Base-by-base conservation (phyloP, 495 filamentous ascomycete species). In the Annulohypoxylon maeteangense region DNA sequence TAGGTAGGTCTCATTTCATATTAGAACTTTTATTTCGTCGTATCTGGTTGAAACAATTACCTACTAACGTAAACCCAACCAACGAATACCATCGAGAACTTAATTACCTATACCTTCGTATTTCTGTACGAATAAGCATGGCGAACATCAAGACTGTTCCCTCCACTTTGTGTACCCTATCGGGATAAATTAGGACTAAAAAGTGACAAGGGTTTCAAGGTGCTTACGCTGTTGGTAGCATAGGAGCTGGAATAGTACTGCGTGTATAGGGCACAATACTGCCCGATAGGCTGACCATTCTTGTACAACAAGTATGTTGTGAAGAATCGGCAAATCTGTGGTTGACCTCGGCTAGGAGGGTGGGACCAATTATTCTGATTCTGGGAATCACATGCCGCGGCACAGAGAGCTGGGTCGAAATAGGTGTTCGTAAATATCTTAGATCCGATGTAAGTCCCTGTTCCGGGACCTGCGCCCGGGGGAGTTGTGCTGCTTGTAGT, bases 261-360 rank as follows among this genome's bases (percentile, higher is more conserved):
- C 16, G 74, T 74, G 47, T 74, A 78, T 6, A 79, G 32, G 12
- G 67, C 57, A 36, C 74, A 79, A 18, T 75, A 72, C 23, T 77
- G 76, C 12, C 74, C 78, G 12, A 71, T 42, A 0, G 72, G 55
- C 11, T 48, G 40, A 2, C 77, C 73, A 68, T 85, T 82, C 66
- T 78, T 84, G 55, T 74, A 74, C 3, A 82, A 57, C n/a, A 85
- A 65, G 51, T 82, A 87, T 10, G 79, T 74, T 54, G 84, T 81
- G 76, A 84, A 85, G 81, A 86, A 86, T 56, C 78, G 78, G 63
- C 80, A 84, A n/a, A 75, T 73, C 65, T 76, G 70, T 16, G 78
- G 76, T 22, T 58, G 64, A n/a, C 76, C 79, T 8, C 66, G 68
- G 18, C 62, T 32, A 22, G 71, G 70, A 27, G 78, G 70, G 48